These are phyloP conservation scores for Baeospora myosura DNA, from an alignment of 1,284 basidiomycete genomes.

Conservation along the genomic window DNA sequence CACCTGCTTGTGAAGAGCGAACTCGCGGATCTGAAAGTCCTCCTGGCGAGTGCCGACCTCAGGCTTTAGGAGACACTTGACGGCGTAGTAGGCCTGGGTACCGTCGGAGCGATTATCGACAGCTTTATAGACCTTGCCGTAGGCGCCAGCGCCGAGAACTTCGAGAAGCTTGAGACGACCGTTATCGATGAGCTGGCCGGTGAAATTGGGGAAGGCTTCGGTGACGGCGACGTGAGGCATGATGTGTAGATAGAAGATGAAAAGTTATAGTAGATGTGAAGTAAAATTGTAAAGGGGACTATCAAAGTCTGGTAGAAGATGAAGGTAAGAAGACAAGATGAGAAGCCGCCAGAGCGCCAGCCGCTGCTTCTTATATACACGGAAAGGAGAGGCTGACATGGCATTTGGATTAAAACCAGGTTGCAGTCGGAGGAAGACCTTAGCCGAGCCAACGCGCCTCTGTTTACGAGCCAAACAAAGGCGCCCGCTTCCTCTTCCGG, in stretches of 20 bases:
- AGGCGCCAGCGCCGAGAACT: slow-evolving; percentile 70
- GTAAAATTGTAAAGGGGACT: slow-evolving; percentile 15
- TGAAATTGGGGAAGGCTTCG: slow-evolving; percentile 42
- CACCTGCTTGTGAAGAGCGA: slow-evolving; percentile 56
- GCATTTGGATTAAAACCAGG: too few relatives aligned
- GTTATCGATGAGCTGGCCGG: slow-evolving; percentile 39
- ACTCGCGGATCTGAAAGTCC: slow-evolving; percentile 17
- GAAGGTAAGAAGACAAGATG: slow-evolving; percentile 2
- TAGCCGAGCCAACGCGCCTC: too few relatives aligned
- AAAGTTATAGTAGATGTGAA: slow-evolving; percentile 15
- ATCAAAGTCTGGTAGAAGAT: slow-evolving; percentile 12
- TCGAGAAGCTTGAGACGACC: slow-evolving; percentile 57
- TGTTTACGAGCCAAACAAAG: too few relatives aligned
- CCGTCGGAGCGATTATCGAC: slow-evolving; percentile 37
- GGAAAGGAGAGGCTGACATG: background rate
- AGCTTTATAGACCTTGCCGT: slow-evolving; percentile 77
- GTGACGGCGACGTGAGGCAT: slow-evolving; percentile 32
- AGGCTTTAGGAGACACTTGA: slow-evolving; percentile 42
- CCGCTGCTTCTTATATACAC: slow-evolving; percentile 2
- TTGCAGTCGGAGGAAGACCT: too few relatives aligned
- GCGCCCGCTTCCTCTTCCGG: too few relatives aligned
- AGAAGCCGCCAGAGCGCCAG: background rate
- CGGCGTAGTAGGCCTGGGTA: slow-evolving; percentile 47
- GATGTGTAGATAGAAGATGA: slow-evolving; percentile 16
- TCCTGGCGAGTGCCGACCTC: slow-evolving; percentile 10